Percentiles rank a stretch among this genome's conserved stretches.
Conservation (phyloP, 805 yeast species). For the Zygosaccharomyces bailii region DNA sequence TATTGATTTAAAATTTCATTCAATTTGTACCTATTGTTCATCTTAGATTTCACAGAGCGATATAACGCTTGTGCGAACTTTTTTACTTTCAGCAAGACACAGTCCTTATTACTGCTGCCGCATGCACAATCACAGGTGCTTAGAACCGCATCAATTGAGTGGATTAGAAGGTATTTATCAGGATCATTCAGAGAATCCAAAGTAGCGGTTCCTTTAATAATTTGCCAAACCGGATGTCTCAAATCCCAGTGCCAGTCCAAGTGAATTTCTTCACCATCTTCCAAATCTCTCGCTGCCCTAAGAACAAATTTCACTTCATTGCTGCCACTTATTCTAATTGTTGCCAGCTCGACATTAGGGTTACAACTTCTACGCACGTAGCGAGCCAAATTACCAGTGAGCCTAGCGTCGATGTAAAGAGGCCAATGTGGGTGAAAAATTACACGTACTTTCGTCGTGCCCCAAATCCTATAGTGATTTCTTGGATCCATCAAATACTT, state of each 20-base stretch:
- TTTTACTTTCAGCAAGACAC: slow-evolving; percentile 60
- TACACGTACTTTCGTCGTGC: slow-evolving; percentile 59
- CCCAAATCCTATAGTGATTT: slow-evolving; percentile 77
- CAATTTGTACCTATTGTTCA: slow-evolving; percentile 37
- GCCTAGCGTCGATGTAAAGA: slow-evolving; percentile 74
- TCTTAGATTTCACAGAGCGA: slow-evolving; percentile 49
- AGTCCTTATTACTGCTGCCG: slow-evolving; percentile 46
- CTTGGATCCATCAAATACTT: slow-evolving; percentile 60
- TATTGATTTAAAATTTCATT: slow-evolving; percentile 36
- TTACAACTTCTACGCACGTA: slow-evolving; percentile 73
- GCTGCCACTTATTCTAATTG: slow-evolving; percentile 39
- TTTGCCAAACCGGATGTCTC: slow-evolving; percentile 64
- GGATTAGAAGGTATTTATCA: slow-evolving; percentile 53
- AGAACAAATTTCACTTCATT: slow-evolving; percentile 51
- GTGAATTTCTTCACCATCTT: slow-evolving; percentile 67
- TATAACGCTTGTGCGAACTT: slow-evolving; percentile 57
- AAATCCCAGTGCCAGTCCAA: slow-evolving; percentile 89
- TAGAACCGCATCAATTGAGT: slow-evolving; percentile 59
- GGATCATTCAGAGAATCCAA: slow-evolving; percentile 54
- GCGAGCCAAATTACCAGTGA: slow-evolving; percentile 77
- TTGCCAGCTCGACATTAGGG: slow-evolving; percentile 67
- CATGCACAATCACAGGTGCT: slow-evolving; percentile 59
- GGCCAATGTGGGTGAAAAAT: slow-evolving; percentile 56
- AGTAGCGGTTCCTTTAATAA: slow-evolving; percentile 43
- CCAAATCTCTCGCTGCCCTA: slow-evolving; percentile 53